Evolutionary conservation across 192 early-diverging fungal species (phyloP).

Genomic region (Coemansia sp.): DNA sequence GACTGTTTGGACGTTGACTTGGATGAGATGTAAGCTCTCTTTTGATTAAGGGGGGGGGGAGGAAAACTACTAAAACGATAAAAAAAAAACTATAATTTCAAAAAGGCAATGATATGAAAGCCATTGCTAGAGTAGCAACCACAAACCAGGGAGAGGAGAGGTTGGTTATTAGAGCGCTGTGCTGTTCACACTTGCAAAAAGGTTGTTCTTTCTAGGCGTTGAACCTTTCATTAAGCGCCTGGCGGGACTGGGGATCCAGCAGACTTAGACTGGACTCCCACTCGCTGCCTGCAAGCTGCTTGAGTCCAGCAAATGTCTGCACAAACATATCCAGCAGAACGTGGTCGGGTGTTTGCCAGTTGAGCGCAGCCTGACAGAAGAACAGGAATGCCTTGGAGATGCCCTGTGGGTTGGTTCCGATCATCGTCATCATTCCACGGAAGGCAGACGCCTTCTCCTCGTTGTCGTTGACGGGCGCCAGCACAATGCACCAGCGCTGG

Average conservation of each 20-base stretch:
- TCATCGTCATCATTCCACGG: constrained; percentile 90
- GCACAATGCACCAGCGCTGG: constrained; percentile 77
- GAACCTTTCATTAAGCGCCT: constrained; percentile 44
- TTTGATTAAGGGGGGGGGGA: constrained; percentile 1
- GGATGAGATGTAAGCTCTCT: constrained; percentile 37
- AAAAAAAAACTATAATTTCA: constrained; percentile 25
- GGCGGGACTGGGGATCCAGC: constrained; percentile 45
- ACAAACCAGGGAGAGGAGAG: background rate
- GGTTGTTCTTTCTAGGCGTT: constrained; percentile 19
- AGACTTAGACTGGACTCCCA: constrained; percentile 51
- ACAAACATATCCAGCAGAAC: constrained; percentile 52
- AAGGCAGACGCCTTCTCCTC: constrained; percentile 97
- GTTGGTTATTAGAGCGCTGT: background rate
- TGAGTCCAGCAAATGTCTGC: constrained; percentile 52
- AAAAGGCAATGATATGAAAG: background rate
- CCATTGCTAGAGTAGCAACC: constrained; percentile 1
- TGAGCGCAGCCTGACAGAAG: constrained; percentile 80
- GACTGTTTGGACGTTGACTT: constrained; percentile 48
- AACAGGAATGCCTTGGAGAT: constrained; percentile 66
- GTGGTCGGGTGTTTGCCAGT: constrained; percentile 66
- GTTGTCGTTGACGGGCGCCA: constrained; percentile 86
- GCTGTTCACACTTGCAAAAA: background rate
- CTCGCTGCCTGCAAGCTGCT: constrained; percentile 48
- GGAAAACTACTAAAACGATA: constrained; percentile 3
- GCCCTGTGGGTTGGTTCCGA: constrained; percentile 85